Percentiles rank a stretch among this genome's conserved stretches.
Evolutionary conservation across 2,329 filamentous ascomycete genomes (phyloP).

Genomic region (Diaporthe sp.): DNA sequence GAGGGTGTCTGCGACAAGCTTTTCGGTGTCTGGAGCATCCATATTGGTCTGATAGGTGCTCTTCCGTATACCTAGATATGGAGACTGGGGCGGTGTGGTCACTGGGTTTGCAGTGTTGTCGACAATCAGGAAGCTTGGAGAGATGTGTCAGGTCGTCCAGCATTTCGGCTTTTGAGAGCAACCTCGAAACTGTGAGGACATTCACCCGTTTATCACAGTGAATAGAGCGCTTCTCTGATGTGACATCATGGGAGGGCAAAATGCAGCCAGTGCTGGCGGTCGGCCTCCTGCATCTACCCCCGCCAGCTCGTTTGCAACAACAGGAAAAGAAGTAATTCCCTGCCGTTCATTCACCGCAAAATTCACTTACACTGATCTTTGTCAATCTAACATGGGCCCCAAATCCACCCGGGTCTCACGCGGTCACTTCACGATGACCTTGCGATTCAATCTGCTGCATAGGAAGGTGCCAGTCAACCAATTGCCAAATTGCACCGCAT

Average conservation of each 20-base stretch:
- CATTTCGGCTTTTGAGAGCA: neutral
- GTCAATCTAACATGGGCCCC: neutral
- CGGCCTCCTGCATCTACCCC: slow-evolving; percentile 14
- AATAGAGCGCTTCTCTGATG: neutral
- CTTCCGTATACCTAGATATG: neutral
- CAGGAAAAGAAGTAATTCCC: neutral
- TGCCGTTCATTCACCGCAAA: neutral
- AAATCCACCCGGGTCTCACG: neutral
- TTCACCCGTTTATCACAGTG: neutral
- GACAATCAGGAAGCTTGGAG: neutral
- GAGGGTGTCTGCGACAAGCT: neutral
- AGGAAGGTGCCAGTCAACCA: neutral
- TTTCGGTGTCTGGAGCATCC: neutral
- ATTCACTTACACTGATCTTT: neutral
- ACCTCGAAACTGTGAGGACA: neutral
- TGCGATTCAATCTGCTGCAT: neutral
- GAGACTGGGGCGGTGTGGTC: too few relatives aligned
- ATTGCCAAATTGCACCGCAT: neutral
- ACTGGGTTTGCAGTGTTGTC: neutral
- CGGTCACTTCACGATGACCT: neutral
- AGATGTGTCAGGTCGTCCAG: too few relatives aligned
- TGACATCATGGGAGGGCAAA: neutral
- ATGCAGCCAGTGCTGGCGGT: neutral
- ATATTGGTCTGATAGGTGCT: neutral
- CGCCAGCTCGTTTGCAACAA: neutral